Evolutionary conservation across 257 asterid genomes (phyloP).

Genomic region (Solanum pimpinellifolium): DNA sequence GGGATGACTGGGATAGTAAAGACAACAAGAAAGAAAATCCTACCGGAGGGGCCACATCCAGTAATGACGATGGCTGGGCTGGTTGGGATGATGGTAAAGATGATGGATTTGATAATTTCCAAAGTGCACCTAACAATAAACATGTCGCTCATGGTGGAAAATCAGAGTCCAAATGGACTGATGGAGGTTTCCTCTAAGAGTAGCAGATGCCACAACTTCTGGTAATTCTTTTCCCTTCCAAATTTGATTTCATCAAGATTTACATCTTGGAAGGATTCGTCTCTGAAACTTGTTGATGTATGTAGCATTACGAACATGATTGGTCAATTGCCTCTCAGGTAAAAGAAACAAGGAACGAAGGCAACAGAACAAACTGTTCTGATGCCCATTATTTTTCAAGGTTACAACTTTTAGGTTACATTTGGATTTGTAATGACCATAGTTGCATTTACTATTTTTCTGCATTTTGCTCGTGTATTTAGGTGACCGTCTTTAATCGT

Average conservation of each 20-base stretch:
- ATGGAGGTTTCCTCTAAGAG: constrained; percentile 65
- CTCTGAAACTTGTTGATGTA: constrained; percentile 5
- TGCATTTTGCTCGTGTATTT: neutral
- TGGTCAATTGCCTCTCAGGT: constrained; percentile 4
- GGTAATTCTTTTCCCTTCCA: constrained; percentile 12
- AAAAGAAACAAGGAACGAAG: neutral
- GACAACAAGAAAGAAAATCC: constrained; percentile 38
- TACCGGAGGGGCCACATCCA: constrained; percentile 21
- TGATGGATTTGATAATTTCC: constrained; percentile 38
- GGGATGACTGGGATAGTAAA: constrained; percentile 83
- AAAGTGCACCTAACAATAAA: constrained; percentile 38
- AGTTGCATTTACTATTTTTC: neutral
- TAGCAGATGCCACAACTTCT: constrained; percentile 6
- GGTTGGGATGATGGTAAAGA: constrained; percentile 92
- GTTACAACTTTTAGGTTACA: constrained; percentile 4
- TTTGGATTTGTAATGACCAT: constrained; percentile 11
- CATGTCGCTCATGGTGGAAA: constrained; percentile 36
- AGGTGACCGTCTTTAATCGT: neutral
- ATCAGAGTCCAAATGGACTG: constrained; percentile 56
- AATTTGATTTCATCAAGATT: neutral
- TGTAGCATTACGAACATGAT: constrained; percentile 12
- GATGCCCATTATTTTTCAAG: constrained; percentile 9
- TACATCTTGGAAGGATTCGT: constrained; percentile 14
- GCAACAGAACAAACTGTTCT: constrained; percentile 7
- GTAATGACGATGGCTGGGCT: constrained; percentile 67